Base-by-base conservation (phyloP, 441 rosid genomes). In the Pelargonium australe region DNA sequence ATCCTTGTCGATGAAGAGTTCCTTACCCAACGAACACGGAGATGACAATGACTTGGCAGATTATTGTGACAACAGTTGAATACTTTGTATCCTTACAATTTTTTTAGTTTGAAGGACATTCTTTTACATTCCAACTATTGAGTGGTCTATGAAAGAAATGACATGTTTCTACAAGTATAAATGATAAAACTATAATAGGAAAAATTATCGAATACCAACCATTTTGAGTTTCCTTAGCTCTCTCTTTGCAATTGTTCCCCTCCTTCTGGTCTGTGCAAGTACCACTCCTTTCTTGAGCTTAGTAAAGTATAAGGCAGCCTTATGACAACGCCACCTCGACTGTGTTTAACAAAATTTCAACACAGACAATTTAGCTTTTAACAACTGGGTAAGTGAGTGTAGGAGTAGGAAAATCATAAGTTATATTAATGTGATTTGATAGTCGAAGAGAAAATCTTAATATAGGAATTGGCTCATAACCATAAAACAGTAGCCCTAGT, bases 221-320 rank as follows among this genome's bases (percentile, higher is more conserved):
- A 92, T 86, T 89, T 90, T 92, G 76, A 95, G 96, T 85, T 89
- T 86, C 80, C 96, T 80, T 58, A 95, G 99, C 73, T 86, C 98
- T 75, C 69, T 86, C 80, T 78, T 80, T 13, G 89, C 99, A 78
- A 85, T 75, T 80, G 77, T 89, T 71, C 98, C 93, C 72, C 99
- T 92, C 98, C 99, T 92, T 79, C 93, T 82, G 70, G 90, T 85
- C 78, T 95, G 99, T 14, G 97, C 71, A 45, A 86, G 67, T 71
- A 90, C 76, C 2, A 79, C 84, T 77, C 97, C 96, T 80, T 80
- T 87, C 83, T 79, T 75, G 71, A 95, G 97, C 84, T 76, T 90
- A 79, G 80, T 88, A 78, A 86, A 92, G 80, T 87, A 87, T 17
- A 79, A 76, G 61, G 74, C 45, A 69, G 83, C 85, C 82, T 72